A percentile compares a stretch with the other conserved stretches of the same genome.
phyloP scores from a whole-genome alignment of 441 rosid genomes.

The Mallotus japonicus region DNA sequence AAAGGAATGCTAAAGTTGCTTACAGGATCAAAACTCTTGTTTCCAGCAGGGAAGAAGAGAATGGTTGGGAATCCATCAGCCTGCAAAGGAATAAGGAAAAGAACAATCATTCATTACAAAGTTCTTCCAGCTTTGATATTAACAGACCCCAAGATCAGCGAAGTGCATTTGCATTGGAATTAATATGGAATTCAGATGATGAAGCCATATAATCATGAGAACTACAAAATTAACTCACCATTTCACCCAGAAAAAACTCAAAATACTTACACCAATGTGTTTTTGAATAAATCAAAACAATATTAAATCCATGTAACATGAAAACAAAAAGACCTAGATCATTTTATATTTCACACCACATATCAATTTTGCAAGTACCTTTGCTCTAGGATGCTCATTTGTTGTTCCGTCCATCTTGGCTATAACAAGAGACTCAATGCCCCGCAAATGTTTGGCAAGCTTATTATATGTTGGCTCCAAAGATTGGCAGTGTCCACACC shows the following conservation, averaged over 20 bases:
- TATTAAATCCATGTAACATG: too few relatives aligned
- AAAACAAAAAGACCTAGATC: background rate
- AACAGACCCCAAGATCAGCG: background rate
- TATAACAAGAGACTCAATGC: slow-evolving; percentile 76
- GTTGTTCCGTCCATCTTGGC: slow-evolving; percentile 99
- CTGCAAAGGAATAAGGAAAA: slow-evolving; percentile 39
- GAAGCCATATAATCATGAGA: background rate
- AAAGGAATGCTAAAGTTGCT: slow-evolving; percentile 29
- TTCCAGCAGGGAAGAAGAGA: slow-evolving; percentile 96
- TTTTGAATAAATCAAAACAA: background rate
- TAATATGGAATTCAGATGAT: background rate
- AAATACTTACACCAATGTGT: background rate
- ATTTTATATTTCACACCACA: background rate
- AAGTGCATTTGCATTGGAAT: background rate
- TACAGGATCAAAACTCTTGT: slow-evolving; percentile 93
- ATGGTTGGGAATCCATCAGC: slow-evolving; percentile 90
- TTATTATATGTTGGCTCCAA: slow-evolving; percentile 90
- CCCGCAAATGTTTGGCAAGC: slow-evolving; percentile 79
- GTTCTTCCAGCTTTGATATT: too few relatives aligned
- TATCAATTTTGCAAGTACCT: slow-evolving; percentile 47
- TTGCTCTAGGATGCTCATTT: slow-evolving; percentile 94
- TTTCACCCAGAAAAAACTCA: background rate
- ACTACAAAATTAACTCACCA: background rate
- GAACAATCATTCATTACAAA: slow-evolving; percentile 2
- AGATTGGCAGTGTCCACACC: slow-evolving; percentile 99